Evolutionary conservation across 164 flowering plant species (phyloP), one percentile per base, ranked within the genome.

Genomic region (Nelumbo lutea): DNA sequence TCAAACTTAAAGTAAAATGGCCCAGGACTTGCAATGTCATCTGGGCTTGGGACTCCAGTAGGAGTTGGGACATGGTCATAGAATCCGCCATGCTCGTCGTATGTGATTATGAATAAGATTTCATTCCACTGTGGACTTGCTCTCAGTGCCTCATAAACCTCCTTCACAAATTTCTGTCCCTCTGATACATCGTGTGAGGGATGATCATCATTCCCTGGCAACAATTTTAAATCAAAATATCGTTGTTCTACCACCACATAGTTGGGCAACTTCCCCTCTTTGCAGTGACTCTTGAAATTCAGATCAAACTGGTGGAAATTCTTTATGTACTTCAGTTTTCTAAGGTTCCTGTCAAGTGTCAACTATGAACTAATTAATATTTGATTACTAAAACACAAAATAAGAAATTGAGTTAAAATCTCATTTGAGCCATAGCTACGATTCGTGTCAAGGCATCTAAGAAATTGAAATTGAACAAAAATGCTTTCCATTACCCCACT

Each of bases 11-110:
- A 91, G 53, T 83, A 70, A 60, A 70, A 88, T 0, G 93, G 95
- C 44, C 57, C 84, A 2, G 90, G 88, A n/a, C 91, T 86, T 4
- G 81, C 76, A 8, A 83, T 67, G 57, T 67, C 97, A 61, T 88
- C 93, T 0, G 95, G 95, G 52, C 81, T 88, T 0, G 95, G 95
- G 60, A 91, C 85, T 2, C 89, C 88, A 0, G 56, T 72, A 3
- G 97, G 93, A 1, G 97, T 85, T 0, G 90, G 91, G 41, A 89
- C 91, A 68, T 89, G 97, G 66, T 91, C 97, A 58, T 80, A 79
- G 64, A 79, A 74, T 6, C 84, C 84, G 57, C 84, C 81, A 27
- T 78, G 78, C 67, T 78, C 80, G 4, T 74, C 82, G 27, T 78
- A 73, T 68, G 77, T 73, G 75, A 80, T 57, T 38, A 79, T 69